Base-by-base conservation (phyloP, 1,284 basidiomycete species). In the Cutaneotrichosporon mucoides region DNA sequence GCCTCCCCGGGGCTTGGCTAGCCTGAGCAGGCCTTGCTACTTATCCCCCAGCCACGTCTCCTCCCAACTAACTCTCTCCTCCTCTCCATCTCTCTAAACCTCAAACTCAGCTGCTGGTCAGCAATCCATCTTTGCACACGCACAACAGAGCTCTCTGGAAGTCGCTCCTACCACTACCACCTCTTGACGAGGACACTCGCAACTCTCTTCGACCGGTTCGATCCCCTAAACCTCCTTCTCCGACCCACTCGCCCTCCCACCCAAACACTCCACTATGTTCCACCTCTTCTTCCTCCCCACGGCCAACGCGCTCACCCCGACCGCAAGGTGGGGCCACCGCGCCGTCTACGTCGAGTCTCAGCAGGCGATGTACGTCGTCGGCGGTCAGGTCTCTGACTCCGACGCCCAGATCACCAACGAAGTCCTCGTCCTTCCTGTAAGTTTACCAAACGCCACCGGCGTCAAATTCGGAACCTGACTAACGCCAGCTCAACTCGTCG, bases 331-430 rank as follows among this genome's bases (percentile, higher is more conserved):
- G 76, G 77, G 76, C 24, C 76, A 77, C 57, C 70, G 76, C 55
- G 75, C 75, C 2, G 72, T 75, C 16, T 77, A 73, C 59, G 70
- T 76, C 37, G 64, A 68, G 16, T 65, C 68, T 2, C 55, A 71
- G 58, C 60, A 73, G 57, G 62, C 72, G 1, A 72, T 79, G 68
- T 79, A 78, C 60, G 66, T 76, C 38, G 68, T 78, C 45, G 76
- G 77, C 51, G 77, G 77, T n/a, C 66, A 75, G 59, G 68, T 74
- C 42, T 56, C 63, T 2, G 62, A 65, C 8, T 60, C 66, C 0
- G 66, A 65, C n/a, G 60, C 64, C 10, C 75, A 77, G 55, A 71
- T 79, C 53, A 78, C 76, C 61, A 79, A 79, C 58, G 77, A 79
- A 43, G 76, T 78, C 7, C 60, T 76, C 42, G 62, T 75, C 9